Evolutionary conservation across 768 basidiomycete species (phyloP), one percentile per base, ranked within the genome.

Genomic region (Vishniacozyma victoriae): DNA sequence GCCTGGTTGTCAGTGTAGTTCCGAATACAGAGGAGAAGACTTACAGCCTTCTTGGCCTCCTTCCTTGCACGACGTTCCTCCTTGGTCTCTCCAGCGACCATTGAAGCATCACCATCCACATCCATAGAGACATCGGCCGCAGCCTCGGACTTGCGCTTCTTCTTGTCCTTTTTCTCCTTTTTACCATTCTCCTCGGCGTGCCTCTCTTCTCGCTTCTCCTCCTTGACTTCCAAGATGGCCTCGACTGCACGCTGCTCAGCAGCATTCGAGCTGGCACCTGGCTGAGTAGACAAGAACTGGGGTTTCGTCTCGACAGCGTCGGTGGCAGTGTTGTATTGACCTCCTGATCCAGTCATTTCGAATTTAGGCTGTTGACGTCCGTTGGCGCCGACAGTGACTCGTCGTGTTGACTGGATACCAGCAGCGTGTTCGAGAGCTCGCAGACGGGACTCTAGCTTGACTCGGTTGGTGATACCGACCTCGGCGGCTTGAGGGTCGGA

Each of bases 381-480:
- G 38, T 79, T 81, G 53, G 77, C 78, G 25, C 76, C 75, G 38
- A 57, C 51, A 22, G 62, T 64, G 36, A 79, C 79, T 57, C 82
- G 78, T 54, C 86, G 82, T 31, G 84, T 83, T 26, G 79, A 82
- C 16, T 81, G 77, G 38, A 81, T 76, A 51, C 93, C 92, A 38
- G 78, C 77, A 58, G 88, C 83, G 61, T 85, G 78, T 71, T 97
- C 92, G 37, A 99, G 79, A 1, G 84, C 82, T 19, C 90, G 87
- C 31, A 97, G 75, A 26, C 95, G 85, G 11, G 89, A 86, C 73
- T 97, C 95, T 52, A 99, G 84, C 74, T 96, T 96, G 50, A 86
- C 83, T 35, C 93, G 87, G 74, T 90, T 89, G 66, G 89, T 87
- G 50, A 97, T 74, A 49, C 95, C 95, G 69, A 96, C 83, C 60